Conservation (phyloP, 1,284 basidiomycete species). For the Phylloboletellus chloephorus region DNA sequence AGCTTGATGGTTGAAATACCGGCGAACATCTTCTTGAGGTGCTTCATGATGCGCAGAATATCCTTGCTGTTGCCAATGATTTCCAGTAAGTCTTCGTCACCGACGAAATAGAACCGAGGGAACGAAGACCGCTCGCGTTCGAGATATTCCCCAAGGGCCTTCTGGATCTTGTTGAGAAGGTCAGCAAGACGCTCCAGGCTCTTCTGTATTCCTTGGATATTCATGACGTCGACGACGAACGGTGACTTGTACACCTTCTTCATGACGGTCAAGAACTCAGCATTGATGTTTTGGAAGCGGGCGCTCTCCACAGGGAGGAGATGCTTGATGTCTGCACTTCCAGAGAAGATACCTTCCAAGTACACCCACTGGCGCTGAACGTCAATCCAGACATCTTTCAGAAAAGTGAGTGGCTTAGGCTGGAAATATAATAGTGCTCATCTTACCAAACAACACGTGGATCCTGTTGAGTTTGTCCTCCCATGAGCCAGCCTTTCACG, state of each 20-base stretch:
- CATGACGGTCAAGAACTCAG: constrained; percentile 97
- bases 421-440: background rate
- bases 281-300: constrained; percentile 98
- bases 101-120: constrained; percentile 99
- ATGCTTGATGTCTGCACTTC: constrained; percentile 97
- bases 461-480: constrained; percentile 94
- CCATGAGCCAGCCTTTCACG: constrained; percentile 73
- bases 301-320: constrained; percentile 95
- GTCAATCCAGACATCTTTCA: constrained; percentile 93
- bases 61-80: constrained; percentile 99
- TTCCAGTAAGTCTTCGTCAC: constrained; percentile 97
- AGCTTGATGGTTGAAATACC: constrained; percentile 87
- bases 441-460: constrained; percentile 88
- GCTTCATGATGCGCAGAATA: constrained; percentile 95
- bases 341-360: constrained; percentile 98
- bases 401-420: constrained; percentile 11
- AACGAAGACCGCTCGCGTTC: constrained; percentile 96
- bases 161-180: constrained; percentile 96
- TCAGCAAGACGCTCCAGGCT: constrained; percentile 95
- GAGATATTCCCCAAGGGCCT: constrained; percentile 97
- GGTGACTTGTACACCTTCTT: constrained; percentile 99
- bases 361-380: constrained; percentile 99
- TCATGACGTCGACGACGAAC: constrained; percentile 94
- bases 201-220: constrained; percentile 95
- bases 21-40: constrained; percentile 99